phyloP scores from a whole-genome alignment of 83 land plant genomes.

The Thuja plicata region DNA sequence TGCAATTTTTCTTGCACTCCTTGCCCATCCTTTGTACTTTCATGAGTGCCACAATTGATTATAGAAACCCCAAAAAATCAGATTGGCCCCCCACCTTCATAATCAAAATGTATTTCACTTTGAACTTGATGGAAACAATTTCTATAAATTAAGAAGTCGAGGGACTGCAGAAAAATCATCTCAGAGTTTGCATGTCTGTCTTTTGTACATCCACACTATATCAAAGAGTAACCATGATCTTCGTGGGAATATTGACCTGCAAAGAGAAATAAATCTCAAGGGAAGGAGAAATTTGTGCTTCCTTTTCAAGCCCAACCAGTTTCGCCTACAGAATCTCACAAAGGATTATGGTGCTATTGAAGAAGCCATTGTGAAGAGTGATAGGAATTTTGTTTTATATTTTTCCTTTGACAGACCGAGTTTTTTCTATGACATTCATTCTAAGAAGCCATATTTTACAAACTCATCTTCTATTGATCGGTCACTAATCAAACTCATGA shows the following conservation, averaged over 20 bases:
- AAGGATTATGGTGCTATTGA: background rate
- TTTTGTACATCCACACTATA: background rate
- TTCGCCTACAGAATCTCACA: conserved; percentile 10
- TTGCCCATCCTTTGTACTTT: conserved; percentile 1
- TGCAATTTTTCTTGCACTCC: background rate
- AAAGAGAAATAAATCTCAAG: background rate
- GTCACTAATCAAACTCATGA: background rate
- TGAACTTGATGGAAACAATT: background rate
- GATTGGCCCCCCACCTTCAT: background rate
- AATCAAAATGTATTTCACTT: background rate
- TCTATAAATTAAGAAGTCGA: background rate
- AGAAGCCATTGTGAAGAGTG: background rate
- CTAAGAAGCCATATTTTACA: background rate
- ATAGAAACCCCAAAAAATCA: background rate
- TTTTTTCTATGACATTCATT: too few species aligned
- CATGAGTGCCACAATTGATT: background rate
- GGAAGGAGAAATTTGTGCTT: background rate
- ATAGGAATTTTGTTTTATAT: background rate
- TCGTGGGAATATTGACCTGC: background rate
- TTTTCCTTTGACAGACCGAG: background rate
- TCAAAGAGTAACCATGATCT: background rate
- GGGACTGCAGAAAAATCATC: background rate
- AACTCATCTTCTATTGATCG: background rate
- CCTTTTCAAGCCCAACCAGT: conserved; percentile 6
- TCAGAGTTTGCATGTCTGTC: conserved; percentile 2